Evolutionary conservation across 345 rosid genomes (phyloP).

Genomic region (Pelargonium nanum): DNA sequence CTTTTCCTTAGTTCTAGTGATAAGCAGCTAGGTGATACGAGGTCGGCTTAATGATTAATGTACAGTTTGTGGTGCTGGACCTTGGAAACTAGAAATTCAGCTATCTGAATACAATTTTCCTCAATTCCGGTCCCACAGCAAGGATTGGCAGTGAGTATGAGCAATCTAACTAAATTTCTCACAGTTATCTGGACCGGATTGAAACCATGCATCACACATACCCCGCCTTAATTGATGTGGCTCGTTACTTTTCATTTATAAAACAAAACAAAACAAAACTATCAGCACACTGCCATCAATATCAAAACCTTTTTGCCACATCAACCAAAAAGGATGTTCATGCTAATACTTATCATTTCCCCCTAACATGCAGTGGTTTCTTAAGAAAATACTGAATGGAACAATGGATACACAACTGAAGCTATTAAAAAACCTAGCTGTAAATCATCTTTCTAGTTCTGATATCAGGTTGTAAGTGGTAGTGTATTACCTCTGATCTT

Average conservation of each 20-base stretch:
- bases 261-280: not conserved
- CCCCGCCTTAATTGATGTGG: not conserved
- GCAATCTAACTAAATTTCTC: not conserved
- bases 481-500: not conserved
- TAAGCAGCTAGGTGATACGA: not conserved
- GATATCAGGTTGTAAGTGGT: not conserved
- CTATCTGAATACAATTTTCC: not conserved
- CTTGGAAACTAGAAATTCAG: not conserved
- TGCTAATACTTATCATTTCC: not conserved
- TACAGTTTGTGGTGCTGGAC: not conserved
- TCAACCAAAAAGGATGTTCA: not conserved
- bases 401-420: not conserved
- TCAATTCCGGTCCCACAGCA: not conserved
- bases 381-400: not conserved
- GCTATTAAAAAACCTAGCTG: not conserved
- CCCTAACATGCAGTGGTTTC: not conserved
- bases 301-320: not conserved
- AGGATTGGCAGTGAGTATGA: not conserved
- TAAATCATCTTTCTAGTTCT: not conserved
- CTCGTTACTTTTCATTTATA: not conserved
- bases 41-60: not conserved
- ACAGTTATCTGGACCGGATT: not conserved
- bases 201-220: not conserved
- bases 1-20: too few relatives aligned
- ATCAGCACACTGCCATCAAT: not conserved